Percentiles rank a stretch among this genome's conserved stretches.
Evolutionary conservation across 164 flowering plant genomes (phyloP).

Genomic region (Kalanchoe fedtschenkoi): DNA sequence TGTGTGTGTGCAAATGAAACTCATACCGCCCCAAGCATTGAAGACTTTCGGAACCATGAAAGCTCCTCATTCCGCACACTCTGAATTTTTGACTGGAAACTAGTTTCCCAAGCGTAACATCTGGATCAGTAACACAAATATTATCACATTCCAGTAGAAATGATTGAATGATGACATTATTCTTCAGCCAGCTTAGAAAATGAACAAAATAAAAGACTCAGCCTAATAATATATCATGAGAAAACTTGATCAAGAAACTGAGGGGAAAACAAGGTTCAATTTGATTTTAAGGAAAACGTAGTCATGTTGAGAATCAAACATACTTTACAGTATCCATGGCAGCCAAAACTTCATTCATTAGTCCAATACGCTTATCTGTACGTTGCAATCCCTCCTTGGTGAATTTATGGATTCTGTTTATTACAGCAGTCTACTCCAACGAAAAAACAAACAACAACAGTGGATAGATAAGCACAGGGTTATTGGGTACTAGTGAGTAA

Average conservation of each 20-base stretch:
- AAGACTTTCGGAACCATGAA: conserved; percentile 83
- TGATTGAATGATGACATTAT: neutral
- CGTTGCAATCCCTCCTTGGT: conserved; percentile 95
- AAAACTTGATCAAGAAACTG: neutral
- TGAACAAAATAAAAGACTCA: neutral
- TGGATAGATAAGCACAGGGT: neutral
- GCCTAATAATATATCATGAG: neutral
- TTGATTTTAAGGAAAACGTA: neutral
- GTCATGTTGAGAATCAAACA: conserved; percentile 9
- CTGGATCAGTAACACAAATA: conserved; percentile 28
- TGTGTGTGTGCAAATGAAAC: neutral
- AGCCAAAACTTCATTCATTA: conserved; percentile 96
- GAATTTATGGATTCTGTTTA: conserved; percentile 73
- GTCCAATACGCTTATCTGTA: conserved; percentile 94
- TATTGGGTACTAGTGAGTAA: neutral
- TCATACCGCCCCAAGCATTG: conserved; percentile 71
- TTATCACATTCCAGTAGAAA: neutral
- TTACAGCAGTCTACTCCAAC: conserved; percentile 54
- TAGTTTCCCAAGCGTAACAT: conserved; percentile 96
- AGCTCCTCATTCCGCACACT: conserved; percentile 64
- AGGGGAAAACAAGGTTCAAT: neutral
- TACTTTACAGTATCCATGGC: conserved; percentile 99
- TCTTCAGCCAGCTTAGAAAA: neutral
- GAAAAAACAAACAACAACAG: conserved; percentile 1
- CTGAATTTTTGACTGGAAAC: conserved; percentile 80